Evolutionary conservation across 2,329 filamentous ascomycete genomes (phyloP).

Genomic region (Pyrenophora graminea): DNA sequence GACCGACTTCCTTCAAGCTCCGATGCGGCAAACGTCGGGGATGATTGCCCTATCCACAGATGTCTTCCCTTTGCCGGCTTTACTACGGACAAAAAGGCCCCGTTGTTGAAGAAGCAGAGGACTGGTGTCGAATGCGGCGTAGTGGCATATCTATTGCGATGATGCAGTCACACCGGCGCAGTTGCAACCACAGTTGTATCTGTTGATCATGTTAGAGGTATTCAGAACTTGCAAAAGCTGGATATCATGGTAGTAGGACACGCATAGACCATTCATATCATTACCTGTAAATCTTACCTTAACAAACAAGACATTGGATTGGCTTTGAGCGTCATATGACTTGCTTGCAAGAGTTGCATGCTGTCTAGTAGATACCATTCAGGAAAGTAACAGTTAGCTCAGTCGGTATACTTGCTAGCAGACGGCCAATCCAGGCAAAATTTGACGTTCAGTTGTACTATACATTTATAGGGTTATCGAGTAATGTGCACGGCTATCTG

Average conservation of each 20-base stretch:
- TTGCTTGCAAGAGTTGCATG: background rate
- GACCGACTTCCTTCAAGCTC: constrained; percentile 5
- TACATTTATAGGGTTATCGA: background rate
- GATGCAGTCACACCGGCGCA: background rate
- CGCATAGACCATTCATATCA: constrained; percentile 7
- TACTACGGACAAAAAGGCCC: background rate
- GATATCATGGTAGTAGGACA: constrained; percentile 6
- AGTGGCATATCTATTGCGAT: no score
- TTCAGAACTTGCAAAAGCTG: background rate
- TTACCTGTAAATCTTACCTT: background rate
- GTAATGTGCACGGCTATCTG: constrained; percentile 2
- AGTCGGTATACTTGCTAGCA: no score
- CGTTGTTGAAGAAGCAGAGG: background rate
- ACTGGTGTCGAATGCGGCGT: background rate
- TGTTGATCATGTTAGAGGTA: background rate
- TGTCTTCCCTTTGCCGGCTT: background rate
- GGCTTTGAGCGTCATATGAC: no score
- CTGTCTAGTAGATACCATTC: no score
- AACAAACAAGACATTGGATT: background rate
- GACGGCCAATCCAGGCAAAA: no score
- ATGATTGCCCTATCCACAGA: background rate
- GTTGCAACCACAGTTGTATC: background rate
- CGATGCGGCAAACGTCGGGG: background rate
- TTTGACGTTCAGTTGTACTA: no score
- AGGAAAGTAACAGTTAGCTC: no score